A percentile compares a stretch with the other conserved stretches of the same genome.
phyloP scores from a whole-genome alignment of 148 eudicot species.

The Spergularia marina region DNA sequence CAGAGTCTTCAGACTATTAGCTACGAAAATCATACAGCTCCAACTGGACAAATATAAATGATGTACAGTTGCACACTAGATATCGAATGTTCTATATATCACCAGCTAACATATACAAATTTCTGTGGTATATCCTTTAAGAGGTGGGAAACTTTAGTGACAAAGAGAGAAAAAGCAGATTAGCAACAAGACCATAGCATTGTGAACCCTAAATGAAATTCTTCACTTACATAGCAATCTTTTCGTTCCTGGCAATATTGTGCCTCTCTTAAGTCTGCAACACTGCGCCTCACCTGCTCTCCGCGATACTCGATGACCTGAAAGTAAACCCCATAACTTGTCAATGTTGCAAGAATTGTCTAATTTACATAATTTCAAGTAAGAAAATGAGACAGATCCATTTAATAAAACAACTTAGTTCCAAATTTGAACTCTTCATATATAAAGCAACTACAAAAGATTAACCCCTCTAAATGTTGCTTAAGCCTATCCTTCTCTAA shows the following conservation, averaged over 20 bases:
- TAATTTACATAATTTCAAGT: neutral
- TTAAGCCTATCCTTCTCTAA: neutral
- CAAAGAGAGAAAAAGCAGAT: slow-evolving; percentile 3
- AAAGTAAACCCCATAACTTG: slow-evolving; percentile 13
- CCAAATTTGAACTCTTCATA: neutral
- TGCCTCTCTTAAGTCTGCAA: slow-evolving; percentile 91
- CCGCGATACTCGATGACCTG: slow-evolving; percentile 97
- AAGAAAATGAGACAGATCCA: neutral
- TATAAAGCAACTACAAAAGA: neutral
- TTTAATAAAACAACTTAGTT: neutral
- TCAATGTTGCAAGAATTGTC: neutral
- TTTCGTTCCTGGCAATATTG: slow-evolving; percentile 71
- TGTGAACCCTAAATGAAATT: neutral
- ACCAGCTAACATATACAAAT: neutral
- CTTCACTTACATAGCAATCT: slow-evolving; percentile 91
- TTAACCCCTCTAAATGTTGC: neutral
- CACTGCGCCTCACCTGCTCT: slow-evolving; percentile 83
- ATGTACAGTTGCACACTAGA: neutral
- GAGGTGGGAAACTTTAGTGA: neutral
- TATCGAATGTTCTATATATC: neutral
- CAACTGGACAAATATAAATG: neutral
- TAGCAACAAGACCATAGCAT: neutral
- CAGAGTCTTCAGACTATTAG: neutral
- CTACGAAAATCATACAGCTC: neutral
- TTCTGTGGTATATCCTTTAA: neutral